Conservation (phyloP, 1,284 basidiomycete genomes). For the Volvariella surrecta region DNA sequence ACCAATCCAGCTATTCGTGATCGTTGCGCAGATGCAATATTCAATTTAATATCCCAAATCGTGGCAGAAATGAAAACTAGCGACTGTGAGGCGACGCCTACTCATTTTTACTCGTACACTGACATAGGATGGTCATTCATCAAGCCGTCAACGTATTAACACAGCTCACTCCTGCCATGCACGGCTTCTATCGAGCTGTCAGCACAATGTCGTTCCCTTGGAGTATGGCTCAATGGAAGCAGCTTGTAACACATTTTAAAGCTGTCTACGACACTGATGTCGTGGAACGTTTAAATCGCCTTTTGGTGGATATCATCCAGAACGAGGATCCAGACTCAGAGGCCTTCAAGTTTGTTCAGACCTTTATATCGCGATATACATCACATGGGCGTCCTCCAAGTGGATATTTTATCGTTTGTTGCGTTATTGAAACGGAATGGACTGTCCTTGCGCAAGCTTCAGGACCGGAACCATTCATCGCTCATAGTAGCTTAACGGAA, state of each 20-base stretch:
- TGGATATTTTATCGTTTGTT: constrained; percentile 83
- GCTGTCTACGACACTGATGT: constrained; percentile 50
- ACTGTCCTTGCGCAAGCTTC: constrained; percentile 75
- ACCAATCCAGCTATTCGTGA: constrained; percentile 39
- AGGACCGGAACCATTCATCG: constrained; percentile 28
- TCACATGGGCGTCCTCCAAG: constrained; percentile 70
- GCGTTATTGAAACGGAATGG: constrained; percentile 78
- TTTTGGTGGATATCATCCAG: constrained; percentile 53
- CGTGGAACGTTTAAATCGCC: constrained; percentile 61
- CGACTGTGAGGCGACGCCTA: constrained; percentile 35
- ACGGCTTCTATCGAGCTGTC: constrained; percentile 83
- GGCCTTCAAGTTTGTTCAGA: constrained; percentile 50
- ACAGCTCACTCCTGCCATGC: constrained; percentile 73
- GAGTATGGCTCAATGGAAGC: constrained; percentile 60
- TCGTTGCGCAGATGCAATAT: constrained; percentile 45
- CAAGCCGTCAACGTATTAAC: constrained; percentile 65
- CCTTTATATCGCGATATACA: constrained; percentile 73
- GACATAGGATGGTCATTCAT: neutral
- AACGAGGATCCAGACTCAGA: constrained; percentile 44
- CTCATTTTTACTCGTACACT: neutral
- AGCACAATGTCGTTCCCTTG: constrained; percentile 72
- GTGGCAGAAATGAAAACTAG: constrained; percentile 46
- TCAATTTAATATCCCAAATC: constrained; percentile 49
- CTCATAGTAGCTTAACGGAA: constrained; percentile 38
- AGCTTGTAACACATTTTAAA: constrained; percentile 45